Conservation (phyloP, 2,329 filamentous ascomycete genomes). For the Tothia fuscella region DNA sequence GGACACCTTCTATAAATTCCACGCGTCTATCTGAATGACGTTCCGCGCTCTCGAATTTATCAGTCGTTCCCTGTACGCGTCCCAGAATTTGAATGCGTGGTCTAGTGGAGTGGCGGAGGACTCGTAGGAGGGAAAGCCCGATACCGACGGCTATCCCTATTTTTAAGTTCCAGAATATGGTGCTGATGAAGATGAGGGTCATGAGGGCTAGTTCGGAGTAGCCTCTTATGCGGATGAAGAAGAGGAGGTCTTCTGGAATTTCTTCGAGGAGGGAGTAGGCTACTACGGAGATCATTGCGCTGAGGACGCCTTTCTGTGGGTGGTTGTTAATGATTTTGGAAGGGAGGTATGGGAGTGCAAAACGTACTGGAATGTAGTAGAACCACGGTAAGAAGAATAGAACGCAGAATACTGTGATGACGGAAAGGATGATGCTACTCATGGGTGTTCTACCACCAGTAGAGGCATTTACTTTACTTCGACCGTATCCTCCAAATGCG, state of each 20-base stretch:
- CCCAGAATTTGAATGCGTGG: constrained; percentile 94
- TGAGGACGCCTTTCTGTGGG: constrained; percentile 76
- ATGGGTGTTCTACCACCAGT: constrained; percentile 89
- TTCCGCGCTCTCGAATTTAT: constrained; percentile 77
- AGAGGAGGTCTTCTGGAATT: constrained; percentile 79
- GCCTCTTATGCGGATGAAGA: constrained; percentile 76
- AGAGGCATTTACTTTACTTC: constrained; percentile 88
- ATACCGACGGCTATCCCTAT: constrained; percentile 91
- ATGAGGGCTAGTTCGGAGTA: constrained; percentile 81
- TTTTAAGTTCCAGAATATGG: constrained; percentile 89
- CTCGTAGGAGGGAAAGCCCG: constrained; percentile 75
- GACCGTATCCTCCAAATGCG: constrained; percentile 88
- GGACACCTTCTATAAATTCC: constrained; percentile 80
- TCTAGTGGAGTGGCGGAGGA: constrained; percentile 81
- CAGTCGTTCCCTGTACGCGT: constrained; percentile 64
- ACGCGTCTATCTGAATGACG: constrained; percentile 57
- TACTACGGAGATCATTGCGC: constrained; percentile 87
- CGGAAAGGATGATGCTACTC: constrained; percentile 75
- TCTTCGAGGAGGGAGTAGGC: constrained; percentile 93
- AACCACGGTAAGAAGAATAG: constrained; percentile 80
- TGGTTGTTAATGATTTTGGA: constrained; percentile 6
- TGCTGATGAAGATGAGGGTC: constrained; percentile 78
- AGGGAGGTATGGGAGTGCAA: background rate
- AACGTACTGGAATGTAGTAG: constrained; percentile 81
- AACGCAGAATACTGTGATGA: constrained; percentile 72